phyloP scores from a whole-genome alignment of 2,329 filamentous ascomycete species.

The Alternaria postmessia region DNA sequence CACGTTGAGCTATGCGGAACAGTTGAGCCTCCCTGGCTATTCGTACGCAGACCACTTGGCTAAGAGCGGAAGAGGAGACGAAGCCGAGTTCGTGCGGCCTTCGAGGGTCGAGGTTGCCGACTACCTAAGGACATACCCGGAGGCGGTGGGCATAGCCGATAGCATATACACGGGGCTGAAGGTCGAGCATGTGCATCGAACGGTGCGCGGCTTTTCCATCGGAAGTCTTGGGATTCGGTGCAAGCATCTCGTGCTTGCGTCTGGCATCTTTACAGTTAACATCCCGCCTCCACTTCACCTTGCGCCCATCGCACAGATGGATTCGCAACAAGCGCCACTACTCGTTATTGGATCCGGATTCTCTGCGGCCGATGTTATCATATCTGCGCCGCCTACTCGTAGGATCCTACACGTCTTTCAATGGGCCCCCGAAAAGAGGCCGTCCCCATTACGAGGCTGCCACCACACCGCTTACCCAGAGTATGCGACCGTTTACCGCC shows the following conservation, averaged over 20 bases:
- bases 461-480: slow-evolving; percentile 69
- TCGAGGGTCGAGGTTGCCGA: slow-evolving; percentile 63
- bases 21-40: slow-evolving; percentile 68
- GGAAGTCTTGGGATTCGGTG: slow-evolving; percentile 62
- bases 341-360: slow-evolving; percentile 69
- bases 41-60: slow-evolving; percentile 63
- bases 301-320: slow-evolving; percentile 53
- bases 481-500: slow-evolving; percentile 66
- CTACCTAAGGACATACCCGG: slow-evolving; percentile 64
- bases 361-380: slow-evolving; percentile 68
- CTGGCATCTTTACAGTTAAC: slow-evolving; percentile 65
- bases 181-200: slow-evolving; percentile 56
- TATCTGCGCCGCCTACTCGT: slow-evolving; percentile 60
- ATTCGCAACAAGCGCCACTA: slow-evolving; percentile 50
- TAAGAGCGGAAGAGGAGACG: slow-evolving; percentile 49
- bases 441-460: slow-evolving; percentile 66
- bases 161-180: slow-evolving; percentile 55
- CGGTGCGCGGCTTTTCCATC: slow-evolving; percentile 58
- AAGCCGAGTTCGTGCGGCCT: slow-evolving; percentile 62
- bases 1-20: slow-evolving; percentile 68
- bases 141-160: slow-evolving; percentile 60
- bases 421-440: slow-evolving; percentile 64
- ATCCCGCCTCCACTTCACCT: slow-evolving; percentile 61
- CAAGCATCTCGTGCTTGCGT: slow-evolving; percentile 65
- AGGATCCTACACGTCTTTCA: slow-evolving; percentile 68